These are phyloP conservation scores for Zymoseptoria passerinii DNA, from an alignment of 2,329 filamentous ascomycete genomes.

Conservation along the genomic window DNA sequence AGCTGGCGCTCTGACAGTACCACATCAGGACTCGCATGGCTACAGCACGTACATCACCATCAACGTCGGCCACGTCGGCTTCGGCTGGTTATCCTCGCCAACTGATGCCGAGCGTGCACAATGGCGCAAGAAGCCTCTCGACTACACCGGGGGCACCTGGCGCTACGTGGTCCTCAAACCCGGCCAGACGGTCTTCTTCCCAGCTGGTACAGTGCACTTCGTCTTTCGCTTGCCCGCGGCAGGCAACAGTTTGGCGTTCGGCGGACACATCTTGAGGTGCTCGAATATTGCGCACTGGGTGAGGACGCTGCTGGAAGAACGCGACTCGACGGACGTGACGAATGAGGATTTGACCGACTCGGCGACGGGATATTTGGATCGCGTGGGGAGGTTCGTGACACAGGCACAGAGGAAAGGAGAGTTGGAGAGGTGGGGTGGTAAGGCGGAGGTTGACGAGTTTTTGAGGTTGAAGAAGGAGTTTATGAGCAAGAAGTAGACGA, in stretches of 20 bases:
- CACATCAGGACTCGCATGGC: constrained; percentile 29
- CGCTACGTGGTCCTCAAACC: constrained; percentile 26
- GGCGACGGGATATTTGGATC: constrained; percentile 23
- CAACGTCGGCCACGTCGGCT: constrained; percentile 26
- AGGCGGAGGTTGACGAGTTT: constrained; percentile 21
- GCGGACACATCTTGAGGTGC: constrained; percentile 27
- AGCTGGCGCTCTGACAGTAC: constrained; percentile 27
- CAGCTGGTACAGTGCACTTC: constrained; percentile 28
- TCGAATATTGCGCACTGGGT: constrained; percentile 36
- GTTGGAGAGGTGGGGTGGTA: constrained; percentile 25
- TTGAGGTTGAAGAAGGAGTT: constrained; percentile 23
- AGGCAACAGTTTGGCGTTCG: constrained; percentile 28
- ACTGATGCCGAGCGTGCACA: constrained; percentile 18
- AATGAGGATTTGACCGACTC: constrained; percentile 38
- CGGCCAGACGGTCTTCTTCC: constrained; percentile 28
- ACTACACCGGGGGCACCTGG: constrained; percentile 21
- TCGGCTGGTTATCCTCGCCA: constrained; percentile 26
- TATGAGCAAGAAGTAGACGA: constrained; percentile 8
- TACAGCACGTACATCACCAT: constrained; percentile 29
- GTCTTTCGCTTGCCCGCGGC: constrained; percentile 26
- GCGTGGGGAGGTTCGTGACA: constrained; percentile 25
- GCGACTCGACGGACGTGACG: constrained; percentile 36
- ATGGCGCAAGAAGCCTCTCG: constrained; percentile 16
- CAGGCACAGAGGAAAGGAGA: constrained; percentile 18
- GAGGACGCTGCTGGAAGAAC: constrained; percentile 38